phyloP scores from a whole-genome alignment of 2,329 filamentous ascomycete species.

The Aspergillus quadrilineatus region DNA sequence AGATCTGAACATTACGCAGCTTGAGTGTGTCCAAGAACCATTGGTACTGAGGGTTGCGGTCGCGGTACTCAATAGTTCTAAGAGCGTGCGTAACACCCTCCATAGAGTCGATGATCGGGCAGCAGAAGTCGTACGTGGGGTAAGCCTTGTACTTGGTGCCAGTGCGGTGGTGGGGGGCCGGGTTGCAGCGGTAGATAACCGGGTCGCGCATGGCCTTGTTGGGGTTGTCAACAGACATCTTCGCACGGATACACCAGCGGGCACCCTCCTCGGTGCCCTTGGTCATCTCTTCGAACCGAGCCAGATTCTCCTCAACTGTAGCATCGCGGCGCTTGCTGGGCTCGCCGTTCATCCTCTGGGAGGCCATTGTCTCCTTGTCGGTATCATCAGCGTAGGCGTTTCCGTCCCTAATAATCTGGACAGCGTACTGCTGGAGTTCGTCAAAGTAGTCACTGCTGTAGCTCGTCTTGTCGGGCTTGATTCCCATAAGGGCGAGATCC shows the following conservation, averaged over 20 bases:
- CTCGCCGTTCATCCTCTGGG: slow-evolving; percentile 80
- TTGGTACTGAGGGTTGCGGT: slow-evolving; percentile 53
- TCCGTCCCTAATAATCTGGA: slow-evolving; percentile 81
- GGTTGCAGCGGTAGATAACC: slow-evolving; percentile 94
- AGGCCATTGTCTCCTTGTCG: slow-evolving; percentile 80
- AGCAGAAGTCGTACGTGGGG: slow-evolving; percentile 66
- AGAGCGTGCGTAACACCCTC: slow-evolving; percentile 66
- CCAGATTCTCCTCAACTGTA: slow-evolving; percentile 77
- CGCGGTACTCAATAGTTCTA: slow-evolving; percentile 61
- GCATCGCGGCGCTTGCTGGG: slow-evolving; percentile 78
- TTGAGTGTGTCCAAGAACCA: slow-evolving; percentile 52
- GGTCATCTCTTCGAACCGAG: slow-evolving; percentile 92
- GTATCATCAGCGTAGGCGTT: slow-evolving; percentile 95
- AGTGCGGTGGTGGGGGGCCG: slow-evolving; percentile 61
- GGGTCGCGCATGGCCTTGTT: slow-evolving; percentile 97
- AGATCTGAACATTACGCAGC: slow-evolving; percentile 48
- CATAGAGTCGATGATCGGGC: slow-evolving; percentile 61
- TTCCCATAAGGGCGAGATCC: slow-evolving; percentile 86
- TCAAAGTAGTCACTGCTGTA: slow-evolving; percentile 97
- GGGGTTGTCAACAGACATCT: slow-evolving; percentile 84
- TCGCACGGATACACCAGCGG: slow-evolving; percentile 89
- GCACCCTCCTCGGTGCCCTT: slow-evolving; percentile 73
- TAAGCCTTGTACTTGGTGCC: slow-evolving; percentile 66
- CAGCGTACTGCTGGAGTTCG: slow-evolving; percentile 79
- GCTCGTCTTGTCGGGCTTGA: slow-evolving; percentile 80